These are phyloP conservation scores for Syzygium aromaticum DNA, from an alignment of 345 rosid species.

Conservation along the genomic window DNA sequence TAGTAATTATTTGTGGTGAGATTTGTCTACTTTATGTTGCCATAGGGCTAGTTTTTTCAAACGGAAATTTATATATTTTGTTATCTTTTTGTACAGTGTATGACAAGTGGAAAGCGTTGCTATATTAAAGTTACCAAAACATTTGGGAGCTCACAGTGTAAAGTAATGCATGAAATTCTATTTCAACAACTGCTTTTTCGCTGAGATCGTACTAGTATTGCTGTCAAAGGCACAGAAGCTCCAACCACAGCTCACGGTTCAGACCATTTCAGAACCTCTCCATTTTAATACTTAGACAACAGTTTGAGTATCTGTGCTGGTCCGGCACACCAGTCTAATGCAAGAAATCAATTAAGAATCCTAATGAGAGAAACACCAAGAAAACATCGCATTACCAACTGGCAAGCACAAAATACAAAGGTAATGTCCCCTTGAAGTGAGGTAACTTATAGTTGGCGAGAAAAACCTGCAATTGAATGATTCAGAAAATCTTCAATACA, in stretches of 20 bases:
- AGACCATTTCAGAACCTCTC: background rate
- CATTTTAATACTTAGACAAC: background rate
- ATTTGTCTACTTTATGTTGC: too few species aligned
- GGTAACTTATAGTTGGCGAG: slow-evolving; percentile 69
- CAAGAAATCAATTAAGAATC: background rate
- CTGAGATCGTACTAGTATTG: background rate
- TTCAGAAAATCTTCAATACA: background rate
- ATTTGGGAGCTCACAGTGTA: background rate
- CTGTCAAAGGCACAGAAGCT: background rate
- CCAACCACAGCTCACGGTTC: background rate
- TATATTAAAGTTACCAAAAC: background rate
- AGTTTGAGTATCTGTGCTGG: background rate
- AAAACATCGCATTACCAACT: slow-evolving; percentile 40
- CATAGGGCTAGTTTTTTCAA: too few species aligned
- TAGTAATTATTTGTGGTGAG: too few species aligned
- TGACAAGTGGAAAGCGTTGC: too few species aligned
- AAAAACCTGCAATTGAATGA: slow-evolving; percentile 58
- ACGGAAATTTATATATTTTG: too few species aligned
- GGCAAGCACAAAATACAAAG: slow-evolving; percentile 69
- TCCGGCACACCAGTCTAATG: background rate
- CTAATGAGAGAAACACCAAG: background rate
- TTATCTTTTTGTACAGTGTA: too few species aligned
- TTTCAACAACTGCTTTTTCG: background rate
- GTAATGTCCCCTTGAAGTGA: slow-evolving; percentile 56
- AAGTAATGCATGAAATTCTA: background rate